Base-by-base conservation (phyloP, 2,329 filamentous ascomycete genomes). In the Exophiala alcalophila region DNA sequence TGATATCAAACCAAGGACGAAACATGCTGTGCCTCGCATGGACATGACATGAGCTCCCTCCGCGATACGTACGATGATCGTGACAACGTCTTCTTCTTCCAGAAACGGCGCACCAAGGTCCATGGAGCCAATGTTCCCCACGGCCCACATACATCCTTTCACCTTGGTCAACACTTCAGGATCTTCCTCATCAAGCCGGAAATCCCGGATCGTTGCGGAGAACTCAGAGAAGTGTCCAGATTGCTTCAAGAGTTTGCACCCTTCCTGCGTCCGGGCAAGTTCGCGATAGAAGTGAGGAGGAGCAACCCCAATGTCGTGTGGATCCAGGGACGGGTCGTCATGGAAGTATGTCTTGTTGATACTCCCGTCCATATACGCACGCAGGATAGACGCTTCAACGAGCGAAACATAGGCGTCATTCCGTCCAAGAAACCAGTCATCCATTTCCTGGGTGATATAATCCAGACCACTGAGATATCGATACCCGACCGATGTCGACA, bases 361-460 rank as follows among this genome's bases (percentile, higher is more conserved):
- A 57, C 57, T 71, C 47, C 71, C 68, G 40, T 74, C 77, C 65
- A 59, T 73, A 54, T 95, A 90, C 1, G 90, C 84, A 47, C 88
- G 83, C 21, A 90, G 88, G 37, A 98, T 74, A 40, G 90, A 94
- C n/a, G 94, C 92, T 65, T 98, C 92, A 27, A 98, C 91, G 27
- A 97, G 78, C 25, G 81, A 78, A 36, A 98, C 92, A 55, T 98
- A 98, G n/a, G 82, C 84, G 62, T 98, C 91, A 60, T 98, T 98
- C 30, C 92, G 82, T 10, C 92, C 92, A 12, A 98, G 74, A 61
- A 97, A 98, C 92, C 92, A 98, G 66, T 98, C 94, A 56, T 98
- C 92, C 92, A 98, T 98, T 64, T 98, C 94, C 61, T 94, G 92
- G 49, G 90, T 96, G 64, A 98, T 98, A 62, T 98, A 98, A 68